A percentile compares a stretch with the other conserved stretches of the same genome.
Conservation (phyloP, 75 land plant species). For the Pinus albicaulis region DNA sequence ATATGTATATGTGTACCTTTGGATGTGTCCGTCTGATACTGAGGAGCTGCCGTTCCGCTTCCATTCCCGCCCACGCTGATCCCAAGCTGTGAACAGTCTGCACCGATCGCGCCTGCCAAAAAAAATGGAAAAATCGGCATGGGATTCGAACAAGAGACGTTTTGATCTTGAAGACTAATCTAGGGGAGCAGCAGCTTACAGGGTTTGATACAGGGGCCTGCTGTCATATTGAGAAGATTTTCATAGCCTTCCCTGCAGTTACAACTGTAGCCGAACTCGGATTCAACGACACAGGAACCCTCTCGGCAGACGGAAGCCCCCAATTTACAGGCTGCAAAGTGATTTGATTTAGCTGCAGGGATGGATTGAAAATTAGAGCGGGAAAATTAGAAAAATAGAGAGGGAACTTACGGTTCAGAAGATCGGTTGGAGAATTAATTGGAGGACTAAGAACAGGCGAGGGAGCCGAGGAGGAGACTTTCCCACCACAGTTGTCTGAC, state of each 20-base stretch:
- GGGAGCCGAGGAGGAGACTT: background rate
- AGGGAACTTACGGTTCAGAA: background rate
- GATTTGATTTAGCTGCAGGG: background rate
- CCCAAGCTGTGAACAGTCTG: conserved; percentile 22
- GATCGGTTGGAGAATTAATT: background rate
- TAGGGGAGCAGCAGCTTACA: conserved; percentile 27
- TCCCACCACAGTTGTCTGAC: background rate
- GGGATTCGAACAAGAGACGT: no score
- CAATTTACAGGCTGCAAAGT: conserved; percentile 17
- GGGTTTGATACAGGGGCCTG: conserved; percentile 19
- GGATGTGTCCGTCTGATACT: no score
- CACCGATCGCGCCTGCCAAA: conserved; percentile 15
- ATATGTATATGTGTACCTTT: no score
- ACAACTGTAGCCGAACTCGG: conserved; percentile 14
- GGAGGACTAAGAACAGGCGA: background rate
- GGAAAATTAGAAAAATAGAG: no score
- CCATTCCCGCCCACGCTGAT: background rate
- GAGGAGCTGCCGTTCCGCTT: background rate
- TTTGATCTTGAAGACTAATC: no score
- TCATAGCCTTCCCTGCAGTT: conserved; percentile 14
- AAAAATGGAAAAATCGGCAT: background rate
- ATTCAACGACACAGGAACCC: conserved; percentile 13
- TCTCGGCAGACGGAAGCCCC: conserved; percentile 12
- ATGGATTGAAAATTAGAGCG: no score
- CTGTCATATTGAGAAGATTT: conserved; percentile 23